Evolutionary conservation across 2,329 filamentous ascomycete species (phyloP), one percentile per base, ranked within the genome.

Genomic region (Aspergillus puulaauensis): DNA sequence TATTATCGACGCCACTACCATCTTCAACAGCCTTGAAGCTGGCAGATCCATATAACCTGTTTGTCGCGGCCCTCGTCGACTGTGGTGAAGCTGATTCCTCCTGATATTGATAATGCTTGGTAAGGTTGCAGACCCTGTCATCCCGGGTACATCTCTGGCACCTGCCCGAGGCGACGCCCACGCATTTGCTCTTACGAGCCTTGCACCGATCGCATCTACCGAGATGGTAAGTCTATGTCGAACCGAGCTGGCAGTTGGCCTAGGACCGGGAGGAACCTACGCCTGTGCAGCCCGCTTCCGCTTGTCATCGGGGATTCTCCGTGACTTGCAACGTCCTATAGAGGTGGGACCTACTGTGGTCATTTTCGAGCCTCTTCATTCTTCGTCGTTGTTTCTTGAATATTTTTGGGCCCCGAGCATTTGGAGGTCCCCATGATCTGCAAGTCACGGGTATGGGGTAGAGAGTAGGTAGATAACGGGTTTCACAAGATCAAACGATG

Each of bases 111-210:
- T 19, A 48, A 62, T 50, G 27, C 27, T 21, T 48, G 27, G 46
- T 48, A 31, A 21, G n/a, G 1, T 48, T 48, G 46, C 27, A 48
- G 11, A 35, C 6, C 9, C 31, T 9, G n/a, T 35, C 46, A 35
- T 48, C 46, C n/a, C 46, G 46, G 21, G 46, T 19, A 19, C 46
- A 63, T 57, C 57, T 60, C 59, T 70, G 61, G 41, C 70, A 75
- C 12, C 57, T 57, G 0, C 68, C 71, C 1, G 63, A 45, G 0
- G 58, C 64, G 57, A 71, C 69, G 33, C 46, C 46, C 11, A 75
- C 67, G 43, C 73, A 75, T 54, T 69, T 72, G 52, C 70, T 74
- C 56, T 75, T 75, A 19, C 73, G 61, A 6, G 65, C 61, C 55
- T 75, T 75, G 55, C 73, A 75, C 19, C 65, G 68, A 52, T 70